Percentiles rank a stretch among this genome's conserved stretches.
phyloP scores from a whole-genome alignment of 1,284 basidiomycete genomes.

The Cryptococcus deneoformans region DNA sequence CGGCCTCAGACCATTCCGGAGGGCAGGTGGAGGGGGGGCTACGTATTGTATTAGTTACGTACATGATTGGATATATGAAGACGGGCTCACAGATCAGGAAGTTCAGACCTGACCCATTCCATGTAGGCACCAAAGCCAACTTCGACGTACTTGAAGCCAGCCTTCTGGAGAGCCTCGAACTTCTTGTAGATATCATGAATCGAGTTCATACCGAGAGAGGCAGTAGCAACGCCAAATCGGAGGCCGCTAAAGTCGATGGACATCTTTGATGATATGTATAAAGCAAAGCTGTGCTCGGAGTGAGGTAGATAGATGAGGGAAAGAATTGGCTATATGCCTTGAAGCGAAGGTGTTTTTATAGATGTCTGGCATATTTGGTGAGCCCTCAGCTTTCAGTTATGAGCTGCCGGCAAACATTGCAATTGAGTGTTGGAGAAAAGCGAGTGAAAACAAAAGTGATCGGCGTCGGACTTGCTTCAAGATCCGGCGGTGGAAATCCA shows the following conservation, averaged over 20 bases:
- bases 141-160: conserved; percentile 15
- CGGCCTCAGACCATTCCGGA: conserved; percentile 7
- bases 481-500: too few relatives aligned
- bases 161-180: conserved; percentile 17
- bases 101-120: conserved; percentile 13
- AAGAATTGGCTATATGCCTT: not conserved
- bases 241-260: not conserved
- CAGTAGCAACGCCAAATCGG: not conserved
- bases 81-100: not conserved
- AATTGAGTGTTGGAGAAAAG: too few relatives aligned
- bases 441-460: too few relatives aligned
- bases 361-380: not conserved
- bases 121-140: conserved; percentile 17
- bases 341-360: not conserved
- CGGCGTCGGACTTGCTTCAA: too few relatives aligned
- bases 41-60: not conserved
- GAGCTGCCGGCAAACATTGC: too few relatives aligned
- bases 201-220: conserved; percentile 15
- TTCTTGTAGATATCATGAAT: conserved; percentile 19
- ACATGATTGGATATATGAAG: not conserved
- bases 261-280: too few relatives aligned
- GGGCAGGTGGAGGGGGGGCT: conserved; percentile 13
- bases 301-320: not conserved
- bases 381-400: too few relatives aligned
- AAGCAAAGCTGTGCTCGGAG: too few relatives aligned